Evolutionary conservation across 495 filamentous ascomycete genomes (phyloP).

Genomic region (Astrothelium macrocarpum): DNA sequence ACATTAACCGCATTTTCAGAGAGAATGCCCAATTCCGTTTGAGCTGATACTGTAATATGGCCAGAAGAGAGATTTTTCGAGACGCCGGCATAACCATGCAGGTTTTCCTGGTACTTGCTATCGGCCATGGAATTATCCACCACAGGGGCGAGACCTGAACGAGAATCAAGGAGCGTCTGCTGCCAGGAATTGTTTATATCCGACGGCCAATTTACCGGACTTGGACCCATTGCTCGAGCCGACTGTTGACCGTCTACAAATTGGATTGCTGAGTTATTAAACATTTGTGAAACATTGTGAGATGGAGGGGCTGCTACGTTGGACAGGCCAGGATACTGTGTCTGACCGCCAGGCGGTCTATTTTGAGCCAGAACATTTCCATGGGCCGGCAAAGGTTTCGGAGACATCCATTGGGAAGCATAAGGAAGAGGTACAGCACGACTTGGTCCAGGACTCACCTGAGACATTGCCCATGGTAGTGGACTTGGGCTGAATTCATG

Average conservation of each 20-base stretch:
- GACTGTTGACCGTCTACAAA: not conserved
- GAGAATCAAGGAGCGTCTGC: not conserved
- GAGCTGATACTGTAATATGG: not conserved
- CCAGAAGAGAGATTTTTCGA: not conserved
- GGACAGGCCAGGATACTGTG: not conserved
- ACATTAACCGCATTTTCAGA: conserved; percentile 21
- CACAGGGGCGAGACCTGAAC: not conserved
- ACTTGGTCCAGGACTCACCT: conserved; percentile 6
- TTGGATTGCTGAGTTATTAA: not conserved
- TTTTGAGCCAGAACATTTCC: not conserved
- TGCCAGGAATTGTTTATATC: not conserved
- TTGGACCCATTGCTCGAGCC: not conserved
- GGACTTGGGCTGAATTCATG: conserved; percentile 5
- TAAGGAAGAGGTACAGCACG: conserved; percentile 10
- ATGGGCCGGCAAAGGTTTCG: not conserved
- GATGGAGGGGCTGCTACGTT: not conserved
- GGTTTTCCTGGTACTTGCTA: not conserved
- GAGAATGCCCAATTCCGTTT: not conserved
- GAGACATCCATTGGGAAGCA: not conserved
- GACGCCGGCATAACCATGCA: not conserved
- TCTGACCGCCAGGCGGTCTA: not conserved
- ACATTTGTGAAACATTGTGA: not conserved
- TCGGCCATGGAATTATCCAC: not conserved
- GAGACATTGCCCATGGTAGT: not conserved
- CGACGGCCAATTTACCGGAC: not conserved